A percentile compares a stretch with the other conserved stretches of the same genome.
phyloP scores from a whole-genome alignment of 768 basidiomycete genomes.

The Amanita exitialis region DNA sequence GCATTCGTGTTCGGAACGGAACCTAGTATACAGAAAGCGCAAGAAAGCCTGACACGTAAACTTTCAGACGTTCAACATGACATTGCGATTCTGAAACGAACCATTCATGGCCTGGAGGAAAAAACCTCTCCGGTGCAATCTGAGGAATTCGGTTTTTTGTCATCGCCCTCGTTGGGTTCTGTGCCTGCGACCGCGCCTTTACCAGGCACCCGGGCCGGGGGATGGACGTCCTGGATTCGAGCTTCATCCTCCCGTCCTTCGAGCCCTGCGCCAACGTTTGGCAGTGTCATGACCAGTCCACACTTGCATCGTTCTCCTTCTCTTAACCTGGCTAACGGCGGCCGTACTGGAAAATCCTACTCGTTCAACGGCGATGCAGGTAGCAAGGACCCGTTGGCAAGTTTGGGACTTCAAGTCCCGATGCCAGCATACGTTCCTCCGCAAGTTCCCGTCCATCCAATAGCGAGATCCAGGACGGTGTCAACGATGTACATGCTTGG shows the following conservation, averaged over 20 bases:
- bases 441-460: slow-evolving; percentile 3
- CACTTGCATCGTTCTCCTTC: slow-evolving; percentile 42
- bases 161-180: slow-evolving; percentile 9
- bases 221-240: slow-evolving; percentile 54
- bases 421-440: slow-evolving; percentile 36
- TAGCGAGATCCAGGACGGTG: slow-evolving; percentile 33
- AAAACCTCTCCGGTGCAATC: slow-evolving; percentile 7
- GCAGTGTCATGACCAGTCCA: slow-evolving; percentile 60
- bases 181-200: slow-evolving; percentile 8
- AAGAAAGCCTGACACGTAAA: slow-evolving; percentile 42
- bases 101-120: slow-evolving; percentile 35
- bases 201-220: slow-evolving; percentile 13
- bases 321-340: slow-evolving; percentile 14
- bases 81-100: slow-evolving; percentile 56
- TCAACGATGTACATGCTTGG: slow-evolving; percentile 61
- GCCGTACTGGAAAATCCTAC: slow-evolving; percentile 10
- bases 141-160: not conserved
- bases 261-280: slow-evolving; percentile 52
- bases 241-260: slow-evolving; percentile 26
- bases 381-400: slow-evolving; percentile 29
- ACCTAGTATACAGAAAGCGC: slow-evolving; percentile 32
- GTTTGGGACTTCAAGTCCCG: slow-evolving; percentile 43
- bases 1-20: slow-evolving; percentile 50
- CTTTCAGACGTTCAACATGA: slow-evolving; percentile 70
- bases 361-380: slow-evolving; percentile 7